A percentile compares a stretch with the other conserved stretches of the same genome.
phyloP scores from a whole-genome alignment of 2,329 filamentous ascomycete genomes.

The Neopestalotiopsis rosae region DNA sequence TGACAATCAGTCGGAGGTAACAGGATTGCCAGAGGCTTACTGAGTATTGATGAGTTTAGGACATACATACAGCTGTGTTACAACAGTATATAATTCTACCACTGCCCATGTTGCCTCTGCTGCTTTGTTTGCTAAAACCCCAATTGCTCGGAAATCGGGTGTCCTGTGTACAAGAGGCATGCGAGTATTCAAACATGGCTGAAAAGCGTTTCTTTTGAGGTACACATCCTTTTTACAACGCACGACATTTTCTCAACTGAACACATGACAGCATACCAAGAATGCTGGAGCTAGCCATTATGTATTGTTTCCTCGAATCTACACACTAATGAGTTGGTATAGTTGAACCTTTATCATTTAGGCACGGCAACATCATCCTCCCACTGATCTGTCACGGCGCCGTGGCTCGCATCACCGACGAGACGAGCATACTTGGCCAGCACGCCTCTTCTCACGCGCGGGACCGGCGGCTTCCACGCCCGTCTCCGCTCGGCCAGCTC shows the following conservation, averaged over 20 bases:
- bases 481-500: constrained; percentile 70
- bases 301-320: no score
- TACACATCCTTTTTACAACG: no score
- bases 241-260: no score
- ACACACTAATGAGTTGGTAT: no score
- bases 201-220: no score
- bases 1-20: not conserved
- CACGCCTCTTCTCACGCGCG: constrained; percentile 79
- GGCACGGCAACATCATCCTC: constrained; percentile 23
- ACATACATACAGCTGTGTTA: constrained; percentile 2
- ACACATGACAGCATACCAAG: no score
- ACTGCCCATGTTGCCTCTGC: not conserved
- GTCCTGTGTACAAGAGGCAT: not conserved
- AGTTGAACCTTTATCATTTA: not conserved
- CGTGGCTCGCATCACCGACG: constrained; percentile 90
- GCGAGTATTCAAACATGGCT: no score
- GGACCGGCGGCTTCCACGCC: constrained; percentile 73
- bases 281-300: no score
- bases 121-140: not conserved
- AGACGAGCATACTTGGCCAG: constrained; percentile 88
- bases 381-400: constrained; percentile 83
- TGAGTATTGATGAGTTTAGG: not conserved
- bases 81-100: constrained; percentile 2
- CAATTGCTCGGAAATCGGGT: not conserved
- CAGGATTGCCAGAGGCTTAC: not conserved